phyloP scores from a whole-genome alignment of 805 yeast species.

The Kuraishia ogatae region DNA sequence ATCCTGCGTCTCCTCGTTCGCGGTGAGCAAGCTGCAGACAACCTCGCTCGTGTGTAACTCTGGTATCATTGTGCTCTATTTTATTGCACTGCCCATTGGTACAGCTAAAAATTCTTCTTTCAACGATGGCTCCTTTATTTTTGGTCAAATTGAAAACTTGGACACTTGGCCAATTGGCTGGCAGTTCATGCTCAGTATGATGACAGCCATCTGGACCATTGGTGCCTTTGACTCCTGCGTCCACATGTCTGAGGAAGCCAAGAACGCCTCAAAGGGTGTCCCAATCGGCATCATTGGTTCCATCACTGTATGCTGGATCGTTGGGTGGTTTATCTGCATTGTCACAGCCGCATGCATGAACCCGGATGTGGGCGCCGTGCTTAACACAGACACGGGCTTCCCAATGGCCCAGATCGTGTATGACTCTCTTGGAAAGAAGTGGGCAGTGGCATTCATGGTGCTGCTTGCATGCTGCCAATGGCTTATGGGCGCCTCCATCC shows the following conservation, averaged over 20 bases:
- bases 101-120: conserved; percentile 20
- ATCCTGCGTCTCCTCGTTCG: conserved; percentile 29
- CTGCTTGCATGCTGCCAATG: conserved; percentile 40
- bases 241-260: conserved; percentile 42
- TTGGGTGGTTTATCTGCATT: conserved; percentile 35
- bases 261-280: conserved; percentile 29
- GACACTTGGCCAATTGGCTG: conserved; percentile 32
- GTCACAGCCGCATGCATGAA: conserved; percentile 22
- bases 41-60: conserved; percentile 29
- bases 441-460: conserved; percentile 42
- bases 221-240: conserved; percentile 43
- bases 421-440: conserved; percentile 36
- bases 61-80: conserved; percentile 26
- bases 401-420: conserved; percentile 39
- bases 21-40: conserved; percentile 31
- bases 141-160: conserved; percentile 24
- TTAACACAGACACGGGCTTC: conserved; percentile 27
- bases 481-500: conserved; percentile 36
- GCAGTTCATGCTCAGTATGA: conserved; percentile 32
- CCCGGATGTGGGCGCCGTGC: conserved; percentile 23
- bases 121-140: conserved; percentile 26
- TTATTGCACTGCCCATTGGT: conserved; percentile 39
- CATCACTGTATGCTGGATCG: conserved; percentile 29
- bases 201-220: conserved; percentile 44
- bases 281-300: conserved; percentile 42